Percentiles rank a stretch among this genome's conserved stretches.
These are phyloP conservation scores for Elongisporangium anandrum DNA, from an alignment of 352 stramenopile genomes.

Conservation along the genomic window DNA sequence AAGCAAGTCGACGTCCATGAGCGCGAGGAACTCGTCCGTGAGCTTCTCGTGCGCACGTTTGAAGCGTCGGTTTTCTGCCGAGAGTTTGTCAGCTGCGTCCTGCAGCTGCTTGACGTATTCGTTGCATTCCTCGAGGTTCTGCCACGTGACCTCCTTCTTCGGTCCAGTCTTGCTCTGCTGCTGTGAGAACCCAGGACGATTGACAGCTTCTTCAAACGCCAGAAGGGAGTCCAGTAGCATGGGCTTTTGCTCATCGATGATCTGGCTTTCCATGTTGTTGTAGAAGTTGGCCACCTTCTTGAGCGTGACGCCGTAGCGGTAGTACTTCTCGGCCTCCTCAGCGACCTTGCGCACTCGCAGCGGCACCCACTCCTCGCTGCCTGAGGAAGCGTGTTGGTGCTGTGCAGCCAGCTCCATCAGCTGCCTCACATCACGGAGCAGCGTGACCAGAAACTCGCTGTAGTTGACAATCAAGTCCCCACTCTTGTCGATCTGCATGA, in stretches of 20 bases:
- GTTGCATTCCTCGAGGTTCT: slow-evolving; percentile 89
- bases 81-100: slow-evolving; percentile 83
- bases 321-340: slow-evolving; percentile 90
- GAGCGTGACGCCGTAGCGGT: slow-evolving; percentile 92
- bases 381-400: neutral
- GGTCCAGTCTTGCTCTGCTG: slow-evolving; percentile 32
- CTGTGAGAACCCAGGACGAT: slow-evolving; percentile 49
- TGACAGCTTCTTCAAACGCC: slow-evolving; percentile 87
- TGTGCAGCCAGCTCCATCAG: slow-evolving; percentile 84
- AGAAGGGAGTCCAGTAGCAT: slow-evolving; percentile 93
- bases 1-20: slow-evolving; percentile 91
- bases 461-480: slow-evolving; percentile 92
- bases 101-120: slow-evolving; percentile 92
- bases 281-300: slow-evolving; percentile 97
- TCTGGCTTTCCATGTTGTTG: slow-evolving; percentile 94
- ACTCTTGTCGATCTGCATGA: slow-evolving; percentile 91
- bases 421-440: slow-evolving; percentile 91
- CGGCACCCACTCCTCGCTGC: slow-evolving; percentile 59
- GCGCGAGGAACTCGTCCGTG: slow-evolving; percentile 62
- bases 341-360: slow-evolving; percentile 64
- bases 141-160: slow-evolving; percentile 85
- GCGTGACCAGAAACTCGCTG: slow-evolving; percentile 90
- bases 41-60: slow-evolving; percentile 87
- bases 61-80: slow-evolving; percentile 87
- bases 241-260: slow-evolving; percentile 92